Evolutionary conservation across 192 early-diverging fungal genomes (phyloP).

Genomic region (Coemansia biformis): DNA sequence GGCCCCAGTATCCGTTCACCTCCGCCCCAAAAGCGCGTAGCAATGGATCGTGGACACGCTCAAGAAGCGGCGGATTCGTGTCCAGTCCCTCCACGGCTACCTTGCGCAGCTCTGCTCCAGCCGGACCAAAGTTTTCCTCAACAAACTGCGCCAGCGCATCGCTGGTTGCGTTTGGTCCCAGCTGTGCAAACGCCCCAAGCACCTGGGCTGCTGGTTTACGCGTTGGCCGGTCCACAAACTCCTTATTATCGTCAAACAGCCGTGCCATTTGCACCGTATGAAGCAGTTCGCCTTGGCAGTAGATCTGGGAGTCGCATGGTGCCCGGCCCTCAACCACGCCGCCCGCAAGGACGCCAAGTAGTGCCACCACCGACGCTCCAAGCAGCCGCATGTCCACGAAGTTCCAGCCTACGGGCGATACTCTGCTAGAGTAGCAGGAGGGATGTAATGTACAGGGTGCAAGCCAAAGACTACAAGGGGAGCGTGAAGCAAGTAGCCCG

Average conservation of each 20-base stretch:
- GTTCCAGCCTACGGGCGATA: too few relatives aligned
- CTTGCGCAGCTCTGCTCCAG: conserved; percentile 50
- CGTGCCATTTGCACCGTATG: conserved; percentile 58
- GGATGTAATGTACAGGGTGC: too few relatives aligned
- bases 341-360: too few relatives aligned
- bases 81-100: conserved; percentile 37
- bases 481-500: too few relatives aligned
- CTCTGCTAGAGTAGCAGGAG: too few relatives aligned
- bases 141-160: conserved; percentile 51
- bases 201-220: conserved; percentile 53
- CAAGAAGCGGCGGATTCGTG: conserved; percentile 43
- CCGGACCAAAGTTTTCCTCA: conserved; percentile 52
- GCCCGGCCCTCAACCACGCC: too few relatives aligned
- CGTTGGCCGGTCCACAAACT: conserved; percentile 69
- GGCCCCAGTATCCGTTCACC: conserved; percentile 57
- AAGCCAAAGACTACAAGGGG: too few relatives aligned
- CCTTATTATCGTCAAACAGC: conserved; percentile 65
- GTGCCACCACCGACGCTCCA: too few relatives aligned
- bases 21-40: conserved; percentile 46
- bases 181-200: conserved; percentile 45
- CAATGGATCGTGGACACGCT: conserved; percentile 40
- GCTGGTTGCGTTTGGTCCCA: conserved; percentile 40
- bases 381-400: too few relatives aligned
- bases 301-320: conserved; percentile 60
- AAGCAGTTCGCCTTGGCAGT: conserved; percentile 62